Base-by-base conservation (phyloP, 306 rosid species). In the Abrus pulchellus region DNA sequence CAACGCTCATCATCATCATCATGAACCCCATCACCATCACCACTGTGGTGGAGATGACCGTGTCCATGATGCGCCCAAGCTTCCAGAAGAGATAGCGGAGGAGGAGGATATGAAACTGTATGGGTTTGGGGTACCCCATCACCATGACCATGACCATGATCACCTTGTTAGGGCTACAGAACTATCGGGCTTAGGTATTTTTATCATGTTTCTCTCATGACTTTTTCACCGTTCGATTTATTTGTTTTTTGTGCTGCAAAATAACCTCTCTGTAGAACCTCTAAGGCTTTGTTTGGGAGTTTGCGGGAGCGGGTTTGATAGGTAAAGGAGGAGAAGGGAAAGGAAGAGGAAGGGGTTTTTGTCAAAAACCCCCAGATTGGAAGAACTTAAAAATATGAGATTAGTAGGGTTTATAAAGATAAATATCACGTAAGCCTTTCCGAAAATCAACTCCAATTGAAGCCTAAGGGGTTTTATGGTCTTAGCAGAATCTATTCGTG, bases 31-130 rank as follows among this genome's bases (percentile, higher is more conserved):
- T 2, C 83, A 63, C 13, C 83, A 75, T 34, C 87, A 80, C 30
- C 81, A 71, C 9, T 68, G 89, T 9, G 73, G 68, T 30, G 75
- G 74, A 2, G 79, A 80, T 72, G 12, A 14, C 3, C 87, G 87
- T 57, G 65, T 5, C 30, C 82, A 79, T 27, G 61, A 5, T 63
- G 55, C 47, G 32, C 78, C 82, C 5, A 91, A 79, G 81, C 94
- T 94, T 76, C 97, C 97, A 0, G 97, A 94, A 85, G 99, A 94
- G 85, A 82, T 94, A 88, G 99, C 92, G 5, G 99, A 94, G 84
- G 99, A 94, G 80, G 97, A 94, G 84, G 99, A 94, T 88, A 88
- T 91, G 97, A 93, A 80, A 78, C 81, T 94, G 3, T 89, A 85
- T 64, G 98, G 95, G 5, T 93, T 93, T 67, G 97, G 89, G 28